Conservation (phyloP, 208 protist species). For the Trypanosoma conorhini region DNA sequence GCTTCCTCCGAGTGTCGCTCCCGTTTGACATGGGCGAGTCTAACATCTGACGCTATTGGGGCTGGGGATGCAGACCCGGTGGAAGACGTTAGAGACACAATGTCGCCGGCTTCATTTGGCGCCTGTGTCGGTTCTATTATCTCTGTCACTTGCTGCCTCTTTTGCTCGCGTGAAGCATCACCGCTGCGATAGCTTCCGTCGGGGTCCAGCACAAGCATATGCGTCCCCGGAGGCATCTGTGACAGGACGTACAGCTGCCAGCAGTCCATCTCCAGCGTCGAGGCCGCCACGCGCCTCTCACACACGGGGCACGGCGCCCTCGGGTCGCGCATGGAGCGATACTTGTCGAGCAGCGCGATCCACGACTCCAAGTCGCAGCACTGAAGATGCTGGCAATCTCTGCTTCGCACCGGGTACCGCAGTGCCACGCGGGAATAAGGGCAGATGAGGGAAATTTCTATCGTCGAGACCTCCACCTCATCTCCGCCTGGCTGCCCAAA, state of each 20-base stretch:
- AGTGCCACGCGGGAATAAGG: conserved; percentile 83
- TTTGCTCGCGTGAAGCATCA: conserved; percentile 61
- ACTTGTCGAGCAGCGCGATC: conserved; percentile 77
- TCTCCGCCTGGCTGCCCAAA: conserved; percentile 49
- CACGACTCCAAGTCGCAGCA: conserved; percentile 92
- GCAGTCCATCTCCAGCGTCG: conserved; percentile 77
- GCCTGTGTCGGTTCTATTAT: conserved; percentile 38
- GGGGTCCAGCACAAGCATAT: conserved; percentile 72
- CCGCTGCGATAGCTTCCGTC: conserved; percentile 78
- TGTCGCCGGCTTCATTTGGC: not conserved
- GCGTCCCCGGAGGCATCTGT: conserved; percentile 76
- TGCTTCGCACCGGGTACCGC: conserved; percentile 66
- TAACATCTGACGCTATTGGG: not conserved
- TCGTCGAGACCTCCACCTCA: conserved; percentile 70
- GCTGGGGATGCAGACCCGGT: not conserved
- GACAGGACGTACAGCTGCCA: conserved; percentile 78
- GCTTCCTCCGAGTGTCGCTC: conserved; percentile 16
- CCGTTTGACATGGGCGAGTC: conserved; percentile 6
- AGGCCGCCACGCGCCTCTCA: conserved; percentile 70
- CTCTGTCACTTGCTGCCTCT: conserved; percentile 57
- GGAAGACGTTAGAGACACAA: not conserved
- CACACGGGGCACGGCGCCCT: conserved; percentile 86
- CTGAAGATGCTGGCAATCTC: conserved; percentile 81
- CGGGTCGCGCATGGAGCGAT: conserved; percentile 82
- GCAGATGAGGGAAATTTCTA: conserved; percentile 86